A percentile compares a stretch with the other conserved stretches of the same genome.
phyloP scores from a whole-genome alignment of 1,139 yeast genomes.

The Scheffersomyces parashehatae region DNA sequence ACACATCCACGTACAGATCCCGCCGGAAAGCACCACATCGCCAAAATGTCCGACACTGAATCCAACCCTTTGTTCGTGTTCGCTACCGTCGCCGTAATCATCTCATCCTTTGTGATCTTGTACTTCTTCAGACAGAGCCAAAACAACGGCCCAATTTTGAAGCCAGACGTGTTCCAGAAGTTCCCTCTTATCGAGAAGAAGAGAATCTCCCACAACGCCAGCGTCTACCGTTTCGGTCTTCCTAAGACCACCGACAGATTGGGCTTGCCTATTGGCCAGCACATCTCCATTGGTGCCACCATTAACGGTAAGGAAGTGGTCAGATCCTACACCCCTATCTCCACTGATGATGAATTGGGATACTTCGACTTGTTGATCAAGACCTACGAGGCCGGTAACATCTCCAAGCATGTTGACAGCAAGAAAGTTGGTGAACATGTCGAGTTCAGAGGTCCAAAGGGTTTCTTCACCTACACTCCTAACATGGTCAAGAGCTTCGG shows the following conservation, averaged over 20 bases:
- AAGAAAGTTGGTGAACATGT: conserved; percentile 52
- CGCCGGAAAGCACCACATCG: not conserved
- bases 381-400: conserved; percentile 89
- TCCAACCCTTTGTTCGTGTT: conserved; percentile 40
- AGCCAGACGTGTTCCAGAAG: conserved; percentile 68
- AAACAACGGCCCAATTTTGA: conserved; percentile 55
- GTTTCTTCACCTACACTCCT: conserved; percentile 81
- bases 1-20: too few species aligned
- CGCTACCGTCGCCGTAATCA: conserved; percentile 46
- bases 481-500: conserved; percentile 75
- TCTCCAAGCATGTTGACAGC: conserved; percentile 73
- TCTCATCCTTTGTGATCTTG: conserved; percentile 36
- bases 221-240: conserved; percentile 81
- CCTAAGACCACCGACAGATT: conserved; percentile 74
- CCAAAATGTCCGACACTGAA: conserved; percentile 21
- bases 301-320: conserved; percentile 81
- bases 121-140: conserved; percentile 37
- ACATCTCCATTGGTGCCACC: conserved; percentile 73
- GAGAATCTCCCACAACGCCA: conserved; percentile 77
- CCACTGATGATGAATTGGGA: conserved; percentile 83
- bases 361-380: conserved; percentile 87
- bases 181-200: conserved; percentile 85
- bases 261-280: conserved; percentile 96
- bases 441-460: conserved; percentile 84
- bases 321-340: conserved; percentile 92